Conservation (phyloP, 495 filamentous ascomycete genomes). For the Podospora pseudopauciseta region DNA sequence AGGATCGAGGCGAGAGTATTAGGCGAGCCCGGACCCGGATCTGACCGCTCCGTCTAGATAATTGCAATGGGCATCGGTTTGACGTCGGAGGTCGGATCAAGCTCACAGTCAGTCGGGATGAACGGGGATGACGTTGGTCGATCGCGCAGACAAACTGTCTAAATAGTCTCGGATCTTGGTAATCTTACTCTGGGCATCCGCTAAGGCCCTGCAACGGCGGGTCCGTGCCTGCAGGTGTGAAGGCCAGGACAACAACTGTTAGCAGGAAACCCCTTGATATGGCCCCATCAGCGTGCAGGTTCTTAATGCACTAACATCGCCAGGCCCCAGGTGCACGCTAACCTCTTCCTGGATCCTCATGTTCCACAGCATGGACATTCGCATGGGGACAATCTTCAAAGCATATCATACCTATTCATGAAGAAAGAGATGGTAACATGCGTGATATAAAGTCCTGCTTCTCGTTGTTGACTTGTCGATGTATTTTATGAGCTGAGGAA, state of each 20-base stretch:
- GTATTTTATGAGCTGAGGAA: neutral
- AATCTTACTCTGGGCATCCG: neutral
- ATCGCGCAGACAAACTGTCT: neutral
- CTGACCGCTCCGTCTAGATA: neutral
- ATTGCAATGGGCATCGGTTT: neutral
- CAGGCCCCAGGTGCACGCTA: neutral
- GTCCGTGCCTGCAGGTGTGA: neutral
- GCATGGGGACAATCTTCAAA: neutral
- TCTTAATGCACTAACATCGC: no score
- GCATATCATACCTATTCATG: neutral
- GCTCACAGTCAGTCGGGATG: neutral
- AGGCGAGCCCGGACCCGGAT: neutral
- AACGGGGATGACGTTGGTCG: neutral
- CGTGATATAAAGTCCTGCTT: neutral
- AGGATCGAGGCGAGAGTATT: neutral
- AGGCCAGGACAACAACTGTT: neutral
- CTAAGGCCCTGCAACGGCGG: neutral
- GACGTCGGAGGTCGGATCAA: neutral
- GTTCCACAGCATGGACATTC: neutral
- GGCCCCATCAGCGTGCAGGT: no score
- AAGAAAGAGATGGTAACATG: neutral
- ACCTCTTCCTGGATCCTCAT: neutral
- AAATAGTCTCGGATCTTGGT: neutral
- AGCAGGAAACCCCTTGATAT: neutral
- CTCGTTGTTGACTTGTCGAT: neutral